Base-by-base conservation (phyloP, 345 rosid species). In the Citropsis articulata region DNA sequence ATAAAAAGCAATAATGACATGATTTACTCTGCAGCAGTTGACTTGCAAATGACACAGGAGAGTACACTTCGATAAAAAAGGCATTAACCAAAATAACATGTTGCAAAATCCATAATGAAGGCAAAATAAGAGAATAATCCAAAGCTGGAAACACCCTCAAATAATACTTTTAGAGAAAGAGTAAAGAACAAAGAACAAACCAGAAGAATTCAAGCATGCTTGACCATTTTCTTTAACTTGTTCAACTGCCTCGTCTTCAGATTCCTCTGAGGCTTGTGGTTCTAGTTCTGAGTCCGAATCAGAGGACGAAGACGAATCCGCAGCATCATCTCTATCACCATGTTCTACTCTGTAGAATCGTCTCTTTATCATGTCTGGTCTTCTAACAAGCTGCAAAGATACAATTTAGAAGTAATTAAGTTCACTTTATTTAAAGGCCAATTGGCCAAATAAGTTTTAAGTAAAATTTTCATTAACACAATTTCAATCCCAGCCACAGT, bases 281-380 rank as follows among this genome's bases (percentile, higher is more conserved):
- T 88, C 87, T n/a, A 71, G 71, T 65, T 81, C 82, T n/a, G 84
- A 85, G 55, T 90, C 97, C n/a, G 98, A 89, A 6, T 35, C 69
- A 3, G 88, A 91, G 8, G 95, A 90, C 16, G 93, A 89, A 72
- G 92, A 92, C 1, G 92, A 90, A 70, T 90, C 92, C 4, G 97
- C 89, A 60, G 79, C 92, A 9, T 89, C 86, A 10, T 93, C 89
- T 73, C 78, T 81, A 69, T 91, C 98, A 69, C 88, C 97, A 73
- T 88, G 95, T 63, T 95, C 98, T 72, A 81, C 83, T 85, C 81
- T 93, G 80, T 87, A 95, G 80, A 89, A 93, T 71, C 92, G 71
- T 81, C 98, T 90, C 92, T 93, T 95, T 77, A 93, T 91, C 98
- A 93, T 95, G 28, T 84, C 57, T 53, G 18, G 22, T 64, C 30